Evolutionary conservation across 306 rosid species (phyloP), one percentile per base, ranked within the genome.

Genomic region (Rosa rugosa): DNA sequence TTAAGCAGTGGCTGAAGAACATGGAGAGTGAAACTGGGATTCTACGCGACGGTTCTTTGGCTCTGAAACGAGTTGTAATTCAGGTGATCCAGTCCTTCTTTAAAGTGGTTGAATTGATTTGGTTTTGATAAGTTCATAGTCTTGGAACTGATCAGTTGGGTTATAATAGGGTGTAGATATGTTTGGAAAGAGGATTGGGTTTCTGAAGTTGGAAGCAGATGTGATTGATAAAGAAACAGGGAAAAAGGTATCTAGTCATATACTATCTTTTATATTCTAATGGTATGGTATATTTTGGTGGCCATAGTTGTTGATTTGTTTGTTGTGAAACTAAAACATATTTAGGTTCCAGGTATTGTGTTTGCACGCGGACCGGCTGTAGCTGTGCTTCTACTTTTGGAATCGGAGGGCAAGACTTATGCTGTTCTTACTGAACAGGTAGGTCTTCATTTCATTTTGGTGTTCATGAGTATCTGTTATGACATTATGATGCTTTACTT

Each of bases 321-420:
- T 80, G 72, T 73, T 38, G 23, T 82, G 69, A 83, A 83, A 86
- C 81, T 88, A 78, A 80, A 84, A 73, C 71, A 8, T 84, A 57
- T 62, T 80, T 86, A 94, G 99, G 86, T 94, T 86, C 99, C 97
- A 84, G 99, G 99, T 62, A 88, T 92, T 71, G 97, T 92, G 71
- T 94, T 94, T 89, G 97, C 99, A 20, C 86, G 99, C 80, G 97
- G 99, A 85, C 95, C 99, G 45, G 97, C 97, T 78, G 97, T 91
- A 45, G 87, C 97, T 20, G 85, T 92, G 77, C 85, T 94, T 79
- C 88, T 94, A 69, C 99, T 92, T 82, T 80, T 94, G 82, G 91
- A 89, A 66, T 91, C 97, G 8, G 97, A 84, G 72, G 94, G 90
- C 49, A 92, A 91, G 87, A 89, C 91, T 59, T 94, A 89, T 76